Evolutionary conservation across 495 filamentous ascomycete genomes (phyloP).

Genomic region (Oidiodendron maius): DNA sequence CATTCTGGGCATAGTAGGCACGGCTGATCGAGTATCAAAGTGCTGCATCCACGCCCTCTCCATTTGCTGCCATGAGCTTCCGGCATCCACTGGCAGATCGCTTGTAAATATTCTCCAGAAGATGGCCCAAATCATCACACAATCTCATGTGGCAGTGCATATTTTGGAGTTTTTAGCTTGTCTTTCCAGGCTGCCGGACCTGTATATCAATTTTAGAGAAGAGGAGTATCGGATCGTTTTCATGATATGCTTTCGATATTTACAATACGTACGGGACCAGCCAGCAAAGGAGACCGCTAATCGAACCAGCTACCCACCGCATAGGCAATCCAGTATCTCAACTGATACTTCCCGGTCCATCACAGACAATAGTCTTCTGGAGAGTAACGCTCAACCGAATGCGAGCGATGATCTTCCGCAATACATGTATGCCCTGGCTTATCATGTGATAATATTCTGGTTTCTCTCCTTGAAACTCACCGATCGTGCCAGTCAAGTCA

Average conservation of each 20-base stretch:
- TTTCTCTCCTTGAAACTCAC: conserved; percentile 80
- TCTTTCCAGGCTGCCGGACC: conserved; percentile 74
- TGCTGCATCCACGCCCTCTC: conserved; percentile 91
- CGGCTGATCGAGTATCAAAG: conserved; percentile 79
- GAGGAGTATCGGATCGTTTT: conserved; percentile 90
- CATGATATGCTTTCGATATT: conserved; percentile 86
- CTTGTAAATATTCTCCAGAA: conserved; percentile 78
- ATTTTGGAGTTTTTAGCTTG: conserved; percentile 89
- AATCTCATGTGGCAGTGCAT: conserved; percentile 83
- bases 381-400: conserved; percentile 29
- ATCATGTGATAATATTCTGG: conserved; percentile 96
- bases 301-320: conserved; percentile 12
- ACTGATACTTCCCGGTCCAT: conserved; percentile 7
- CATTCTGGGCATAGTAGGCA: conserved; percentile 68
- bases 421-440: conserved; percentile 88
- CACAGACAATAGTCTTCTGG: conserved; percentile 12
- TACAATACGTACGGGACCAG: conserved; percentile 60
- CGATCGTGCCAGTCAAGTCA: conserved; percentile 76
- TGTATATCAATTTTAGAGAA: conserved; percentile 81
- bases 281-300: conserved; percentile 26
- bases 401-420: conserved; percentile 64
- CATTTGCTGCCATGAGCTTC: conserved; percentile 90
- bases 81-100: conserved; percentile 72
- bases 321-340: conserved; percentile 10
- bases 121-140: conserved; percentile 93